A percentile compares a stretch with the other conserved stretches of the same genome.
Conservation (phyloP, 805 yeast species). For the Sugiyamaella boreocaroliniensis region DNA sequence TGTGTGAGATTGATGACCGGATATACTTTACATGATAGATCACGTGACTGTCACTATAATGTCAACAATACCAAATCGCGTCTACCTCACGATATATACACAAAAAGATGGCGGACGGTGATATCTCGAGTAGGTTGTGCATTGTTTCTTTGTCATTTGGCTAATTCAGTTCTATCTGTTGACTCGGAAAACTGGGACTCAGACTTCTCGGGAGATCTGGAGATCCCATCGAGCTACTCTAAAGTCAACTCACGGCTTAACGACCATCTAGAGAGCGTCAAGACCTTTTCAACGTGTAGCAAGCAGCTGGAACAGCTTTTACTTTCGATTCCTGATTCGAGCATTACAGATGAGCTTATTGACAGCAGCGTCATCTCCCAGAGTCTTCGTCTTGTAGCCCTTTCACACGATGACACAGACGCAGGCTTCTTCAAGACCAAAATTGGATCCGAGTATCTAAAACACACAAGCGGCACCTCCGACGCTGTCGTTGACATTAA, state of each 20-base stretch:
- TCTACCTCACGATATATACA: not conserved
- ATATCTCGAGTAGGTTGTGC: not conserved
- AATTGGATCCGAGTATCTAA: constrained; percentile 16
- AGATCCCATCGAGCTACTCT: constrained; percentile 10
- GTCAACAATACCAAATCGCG: too few relatives aligned
- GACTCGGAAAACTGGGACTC: constrained; percentile 49
- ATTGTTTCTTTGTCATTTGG: too few relatives aligned
- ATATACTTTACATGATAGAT: too few relatives aligned
- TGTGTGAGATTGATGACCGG: too few relatives aligned
- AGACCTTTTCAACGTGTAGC: constrained; percentile 19
- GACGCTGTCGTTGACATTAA: constrained; percentile 8
- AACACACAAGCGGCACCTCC: constrained; percentile 6
- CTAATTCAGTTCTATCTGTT: not conserved
- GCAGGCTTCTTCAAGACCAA: constrained; percentile 19
- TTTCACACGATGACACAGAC: constrained; percentile 22
- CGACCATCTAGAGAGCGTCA: constrained; percentile 17
- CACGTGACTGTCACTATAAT: too few relatives aligned
- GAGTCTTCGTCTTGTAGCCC: constrained; percentile 27
- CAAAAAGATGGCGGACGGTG: not conserved
- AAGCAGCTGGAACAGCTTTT: constrained; percentile 18
- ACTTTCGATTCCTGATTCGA: constrained; percentile 10
- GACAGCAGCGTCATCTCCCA: constrained; percentile 17
- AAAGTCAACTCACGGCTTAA: constrained; percentile 15
- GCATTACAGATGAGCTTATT: constrained; percentile 6
- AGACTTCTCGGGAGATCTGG: constrained; percentile 40